Base-by-base conservation (phyloP, 2,329 filamentous ascomycete species). In the Ilyonectria mors-panacis region DNA sequence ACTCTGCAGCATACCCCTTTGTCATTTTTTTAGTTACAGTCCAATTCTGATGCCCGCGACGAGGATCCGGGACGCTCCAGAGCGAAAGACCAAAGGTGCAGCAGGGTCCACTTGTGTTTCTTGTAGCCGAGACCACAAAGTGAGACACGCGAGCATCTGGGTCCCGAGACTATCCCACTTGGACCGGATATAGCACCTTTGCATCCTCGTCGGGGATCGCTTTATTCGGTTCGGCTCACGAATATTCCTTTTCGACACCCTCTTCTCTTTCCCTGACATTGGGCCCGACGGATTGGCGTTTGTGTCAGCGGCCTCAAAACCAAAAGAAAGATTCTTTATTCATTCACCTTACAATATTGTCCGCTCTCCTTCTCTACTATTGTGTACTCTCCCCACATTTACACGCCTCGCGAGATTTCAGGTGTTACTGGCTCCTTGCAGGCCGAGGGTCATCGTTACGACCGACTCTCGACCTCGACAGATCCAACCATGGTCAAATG, bases 1-100 rank as follows among this genome's bases (percentile, higher is more conserved):
- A 77, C 70, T 75, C 68, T 76, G 75, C 77, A 79, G 75, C 79
- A 80, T 81, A 81, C 79, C 79, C 79, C 74, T 67, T 74, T 76
- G 65, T 72, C 70, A n/a, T 73, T 76, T 72, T 71, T 69, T 56
- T 63, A 66, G 57, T 69, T 67, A 63, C 57, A 67, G 56, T 68
- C 65, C 47, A 62, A 66, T 72, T 73, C 65, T 65, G 60, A 68
- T 68, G 33, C 60, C 66, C 48, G 57, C 53, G 61, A 68, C 50
- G 64, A 73, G 59, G 65, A 71, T 55, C 54, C 47, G 58, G 53
- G 51, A 61, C 45, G 51, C 63, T 39, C 58, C 28, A 37, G 28
- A 35, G 58, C 58, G 50, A 44, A 48, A 12, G 37, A 39, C 10
- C n/a, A 17, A 30, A 53, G 55, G 21, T 47, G 62, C 37, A 17